Conservation (phyloP, 208 protist genomes). For the Trypanosoma mega region DNA sequence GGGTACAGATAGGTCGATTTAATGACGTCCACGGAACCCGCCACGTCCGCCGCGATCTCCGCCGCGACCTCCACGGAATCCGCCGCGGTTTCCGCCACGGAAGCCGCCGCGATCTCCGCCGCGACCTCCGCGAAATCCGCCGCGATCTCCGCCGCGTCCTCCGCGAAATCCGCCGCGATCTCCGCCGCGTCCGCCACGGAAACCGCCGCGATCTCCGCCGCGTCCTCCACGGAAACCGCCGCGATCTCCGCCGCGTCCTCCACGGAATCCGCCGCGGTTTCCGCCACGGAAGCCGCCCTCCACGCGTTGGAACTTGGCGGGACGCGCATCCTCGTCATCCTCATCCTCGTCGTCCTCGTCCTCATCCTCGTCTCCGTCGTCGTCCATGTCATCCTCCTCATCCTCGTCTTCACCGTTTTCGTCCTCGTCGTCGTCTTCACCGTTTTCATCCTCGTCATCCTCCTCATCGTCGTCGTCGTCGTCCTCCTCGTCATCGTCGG, state of each 20-base stretch:
- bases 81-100: constrained; percentile 45
- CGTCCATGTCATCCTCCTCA: no score
- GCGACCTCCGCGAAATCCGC: no score
- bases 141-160: no score
- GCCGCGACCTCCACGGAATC: constrained; percentile 47
- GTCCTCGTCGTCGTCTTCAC: constrained; percentile 49
- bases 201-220: constrained; percentile 62
- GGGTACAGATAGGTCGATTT: background rate
- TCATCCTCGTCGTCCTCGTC: constrained; percentile 27
- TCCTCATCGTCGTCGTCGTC: constrained; percentile 39
- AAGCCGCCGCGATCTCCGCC: no score
- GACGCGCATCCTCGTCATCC: constrained; percentile 40
- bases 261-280: constrained; percentile 41
- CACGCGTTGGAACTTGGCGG: constrained; percentile 74
- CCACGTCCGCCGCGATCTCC: constrained; percentile 34
- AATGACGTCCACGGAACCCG: constrained; percentile 49
- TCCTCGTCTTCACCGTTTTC: constrained; percentile 60
- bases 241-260: constrained; percentile 63
- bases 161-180: constrained; percentile 1
- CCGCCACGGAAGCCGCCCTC: constrained; percentile 56
- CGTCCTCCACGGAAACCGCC: constrained; percentile 56
- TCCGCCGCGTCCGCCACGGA: constrained; percentile 45
- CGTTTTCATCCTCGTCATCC: constrained; percentile 36
- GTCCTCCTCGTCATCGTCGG: constrained; percentile 34
- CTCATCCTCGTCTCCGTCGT: constrained; percentile 50